Base-by-base conservation (phyloP, 768 basidiomycete species). In the Chalciporus piperatus region DNA sequence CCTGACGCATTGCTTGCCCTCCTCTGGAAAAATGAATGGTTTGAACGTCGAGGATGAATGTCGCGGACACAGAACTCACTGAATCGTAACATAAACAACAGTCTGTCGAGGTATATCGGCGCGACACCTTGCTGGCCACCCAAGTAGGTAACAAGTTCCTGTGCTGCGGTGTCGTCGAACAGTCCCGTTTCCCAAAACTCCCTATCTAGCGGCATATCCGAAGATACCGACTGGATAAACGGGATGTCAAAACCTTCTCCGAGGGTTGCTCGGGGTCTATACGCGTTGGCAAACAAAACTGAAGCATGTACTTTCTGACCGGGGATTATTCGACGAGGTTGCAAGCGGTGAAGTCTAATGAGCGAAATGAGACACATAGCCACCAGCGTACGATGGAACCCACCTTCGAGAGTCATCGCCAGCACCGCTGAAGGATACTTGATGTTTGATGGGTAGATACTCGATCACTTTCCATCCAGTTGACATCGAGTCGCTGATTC, bases 271-370 rank as follows among this genome's bases (percentile, higher is more conserved):
- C 42, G 58, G 14, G 56, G 59, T 35, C 58, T 38, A 32, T 60
- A 60, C 0, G 50, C 52, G 32, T 60, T 60, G 12, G 56, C 59
- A 22, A 55, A 60, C 33, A 58, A 50, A 22, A 60, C 52, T 3
- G 59, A 60, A n/a, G 57, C 59, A 19, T 60, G 59, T 28, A 60
- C 53, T 42, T 56, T 59, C 33, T 59, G 58, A 16, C 58, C 55
- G 8, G 58, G 58, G 35, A 56, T 52, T 28, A 59, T 56, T 13
- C 59, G 59, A 35, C 59, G 59, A 47, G 59, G 51, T 22, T 48
- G 20, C 25, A 51, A 47, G 25, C 54, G 51, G 42, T 60, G 59
- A 25, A 33, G 41, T 41, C 56, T 59, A 35, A 10, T 6, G 13
- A 1, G 13, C 3, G 19, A 2, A 12, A 41, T 14, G 17, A 13